Conservation (phyloP, 148 eudicot genomes). For the Bassia scoparia region DNA sequence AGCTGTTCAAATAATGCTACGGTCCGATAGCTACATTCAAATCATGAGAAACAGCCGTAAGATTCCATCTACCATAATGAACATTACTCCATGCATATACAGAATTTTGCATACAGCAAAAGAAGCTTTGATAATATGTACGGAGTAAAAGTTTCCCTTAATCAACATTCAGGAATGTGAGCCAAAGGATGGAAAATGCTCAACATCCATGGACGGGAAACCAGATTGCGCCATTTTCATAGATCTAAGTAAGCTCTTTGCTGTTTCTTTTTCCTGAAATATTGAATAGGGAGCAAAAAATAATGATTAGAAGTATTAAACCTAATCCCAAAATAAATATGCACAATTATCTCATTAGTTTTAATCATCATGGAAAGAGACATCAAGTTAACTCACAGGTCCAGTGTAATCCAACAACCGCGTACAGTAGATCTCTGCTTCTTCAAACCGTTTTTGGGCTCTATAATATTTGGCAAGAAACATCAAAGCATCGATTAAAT, state of each 20-base stretch:
- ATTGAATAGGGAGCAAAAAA: neutral
- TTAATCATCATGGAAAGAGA: neutral
- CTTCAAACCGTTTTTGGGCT: constrained; percentile 67
- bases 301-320: neutral
- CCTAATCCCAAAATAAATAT: neutral
- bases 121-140: neutral
- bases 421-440: constrained; percentile 88
- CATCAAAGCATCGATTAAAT: constrained; percentile 74
- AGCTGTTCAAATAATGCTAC: neutral
- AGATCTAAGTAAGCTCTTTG: constrained; percentile 78
- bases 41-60: constrained; percentile 14
- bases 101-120: constrained; percentile 20
- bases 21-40: neutral
- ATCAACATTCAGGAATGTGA: constrained; percentile 22
- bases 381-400: constrained; percentile 56
- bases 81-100: constrained; percentile 20
- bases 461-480: constrained; percentile 72
- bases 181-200: constrained; percentile 53
- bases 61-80: constrained; percentile 14
- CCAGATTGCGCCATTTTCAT: constrained; percentile 63
- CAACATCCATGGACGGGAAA: constrained; percentile 52
- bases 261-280: constrained; percentile 92
- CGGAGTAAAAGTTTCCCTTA: neutral
- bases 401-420: constrained; percentile 85
- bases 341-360: neutral